These are phyloP conservation scores for Xylariaceae sp. DNA, from an alignment of 2,329 filamentous ascomycete genomes.

Conservation along the genomic window DNA sequence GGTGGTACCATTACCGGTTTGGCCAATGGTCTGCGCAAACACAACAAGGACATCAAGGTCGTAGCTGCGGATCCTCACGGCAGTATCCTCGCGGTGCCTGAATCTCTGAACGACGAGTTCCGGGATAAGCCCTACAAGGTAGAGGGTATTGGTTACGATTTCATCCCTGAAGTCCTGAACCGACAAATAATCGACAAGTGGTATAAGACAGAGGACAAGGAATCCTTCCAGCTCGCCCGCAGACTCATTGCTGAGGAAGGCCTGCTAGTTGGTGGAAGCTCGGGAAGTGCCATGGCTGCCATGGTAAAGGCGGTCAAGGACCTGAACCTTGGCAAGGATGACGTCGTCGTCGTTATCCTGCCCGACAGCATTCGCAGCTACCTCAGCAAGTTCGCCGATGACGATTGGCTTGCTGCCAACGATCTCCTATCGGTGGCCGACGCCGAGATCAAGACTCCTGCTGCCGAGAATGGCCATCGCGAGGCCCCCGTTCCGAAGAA, in stretches of 20 bases:
- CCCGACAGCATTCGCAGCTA: conserved; percentile 98
- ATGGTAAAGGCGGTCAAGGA: conserved; percentile 73
- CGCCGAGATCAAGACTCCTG: conserved; percentile 43
- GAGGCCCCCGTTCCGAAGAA: conserved; percentile 27
- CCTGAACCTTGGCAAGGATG: conserved; percentile 69
- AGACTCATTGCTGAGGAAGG: conserved; percentile 91
- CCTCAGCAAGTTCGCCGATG: conserved; percentile 95
- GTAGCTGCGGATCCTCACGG: conserved; percentile 90
- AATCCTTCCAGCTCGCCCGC: conserved; percentile 87
- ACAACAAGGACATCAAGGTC: conserved; percentile 79
- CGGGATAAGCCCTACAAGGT: conserved; percentile 90
- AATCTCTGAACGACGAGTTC: conserved; percentile 70
- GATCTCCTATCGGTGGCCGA: conserved; percentile 65
- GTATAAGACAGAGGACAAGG: conserved; percentile 96
- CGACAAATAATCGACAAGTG: conserved; percentile 78
- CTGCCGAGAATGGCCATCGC: conserved; percentile 30
- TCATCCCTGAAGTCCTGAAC: conserved; percentile 89
- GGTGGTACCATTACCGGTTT: conserved; percentile 93
- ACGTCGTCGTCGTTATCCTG: conserved; percentile 83
- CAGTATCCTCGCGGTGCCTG: conserved; percentile 81
- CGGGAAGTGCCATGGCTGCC: conserved; percentile 84
- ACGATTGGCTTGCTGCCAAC: conserved; percentile 98
- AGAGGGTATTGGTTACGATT: conserved; percentile 97
- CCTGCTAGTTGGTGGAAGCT: conserved; percentile 86
- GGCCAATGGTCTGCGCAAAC: conserved; percentile 77